A percentile compares a stretch with the other conserved stretches of the same genome.
Evolutionary conservation across 768 basidiomycete species (phyloP).

Genomic region (Suillus bovinus): DNA sequence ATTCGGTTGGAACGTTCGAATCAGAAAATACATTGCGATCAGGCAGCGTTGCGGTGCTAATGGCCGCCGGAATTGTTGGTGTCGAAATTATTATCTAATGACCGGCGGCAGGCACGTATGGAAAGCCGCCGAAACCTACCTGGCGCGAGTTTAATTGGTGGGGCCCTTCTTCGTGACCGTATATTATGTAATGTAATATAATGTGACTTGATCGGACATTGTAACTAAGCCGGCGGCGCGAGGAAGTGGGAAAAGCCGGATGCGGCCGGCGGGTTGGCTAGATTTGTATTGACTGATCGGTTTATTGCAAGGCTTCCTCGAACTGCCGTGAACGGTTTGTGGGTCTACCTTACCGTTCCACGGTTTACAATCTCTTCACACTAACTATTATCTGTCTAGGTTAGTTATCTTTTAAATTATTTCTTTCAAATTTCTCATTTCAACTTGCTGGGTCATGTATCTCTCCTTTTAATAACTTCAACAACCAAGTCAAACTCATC

Average conservation of each 20-base stretch:
- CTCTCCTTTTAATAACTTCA: slow-evolving; percentile 21
- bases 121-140: slow-evolving; percentile 6
- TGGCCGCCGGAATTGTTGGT: slow-evolving; percentile 11
- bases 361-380: background rate
- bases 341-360: background rate
- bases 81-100: slow-evolving; percentile 2
- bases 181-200: background rate
- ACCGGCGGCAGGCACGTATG: slow-evolving; percentile 21
- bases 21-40: slow-evolving; percentile 9
- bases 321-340: slow-evolving; percentile 3
- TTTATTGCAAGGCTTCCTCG: slow-evolving; percentile 7
- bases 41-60: background rate
- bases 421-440: slow-evolving; percentile 24
- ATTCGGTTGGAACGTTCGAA: slow-evolving; percentile 9
- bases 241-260: slow-evolving; percentile 27
- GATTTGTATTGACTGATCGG: slow-evolving; percentile 21
- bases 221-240: slow-evolving; percentile 37
- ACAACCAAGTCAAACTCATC: slow-evolving; percentile 13
- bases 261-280: slow-evolving; percentile 23
- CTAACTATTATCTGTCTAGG: background rate
- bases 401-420: slow-evolving; percentile 16
- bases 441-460: slow-evolving; percentile 13
- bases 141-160: background rate
- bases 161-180: background rate
- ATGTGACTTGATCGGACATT: no score